Evolutionary conservation across 164 flowering plant genomes (phyloP).

Genomic region (Magnolia kwangsiensis): DNA sequence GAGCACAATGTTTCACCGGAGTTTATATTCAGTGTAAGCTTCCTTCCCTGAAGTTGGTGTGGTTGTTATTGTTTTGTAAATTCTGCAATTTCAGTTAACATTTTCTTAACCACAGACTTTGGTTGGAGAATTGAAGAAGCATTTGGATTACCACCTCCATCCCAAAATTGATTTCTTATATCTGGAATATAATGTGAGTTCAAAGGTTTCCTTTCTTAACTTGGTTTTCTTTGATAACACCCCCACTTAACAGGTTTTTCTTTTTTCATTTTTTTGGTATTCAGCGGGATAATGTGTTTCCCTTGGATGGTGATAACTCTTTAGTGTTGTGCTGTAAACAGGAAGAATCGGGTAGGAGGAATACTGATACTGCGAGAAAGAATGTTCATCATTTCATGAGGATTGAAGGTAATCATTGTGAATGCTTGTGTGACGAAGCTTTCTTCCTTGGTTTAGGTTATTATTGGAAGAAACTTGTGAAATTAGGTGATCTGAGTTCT

Average conservation of each 20-base stretch:
- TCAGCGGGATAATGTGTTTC: slow-evolving; percentile 27
- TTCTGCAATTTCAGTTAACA: neutral
- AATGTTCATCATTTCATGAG: slow-evolving; percentile 36
- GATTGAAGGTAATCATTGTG: slow-evolving; percentile 46
- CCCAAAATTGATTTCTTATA: slow-evolving; percentile 33
- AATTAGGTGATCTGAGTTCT: no score
- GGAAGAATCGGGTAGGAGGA: slow-evolving; percentile 23
- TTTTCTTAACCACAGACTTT: slow-evolving; percentile 33
- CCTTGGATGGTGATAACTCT: slow-evolving; percentile 13
- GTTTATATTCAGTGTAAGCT: slow-evolving; percentile 45
- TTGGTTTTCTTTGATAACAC: no score
- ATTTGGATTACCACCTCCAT: slow-evolving; percentile 24
- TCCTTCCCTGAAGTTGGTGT: neutral
- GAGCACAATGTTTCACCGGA: slow-evolving; percentile 51
- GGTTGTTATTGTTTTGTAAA: neutral
- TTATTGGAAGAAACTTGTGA: neutral
- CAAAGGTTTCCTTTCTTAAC: neutral
- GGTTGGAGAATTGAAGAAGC: slow-evolving; percentile 44
- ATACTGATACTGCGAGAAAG: slow-evolving; percentile 25
- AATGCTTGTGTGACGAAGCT: neutral
- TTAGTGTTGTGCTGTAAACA: slow-evolving; percentile 3
- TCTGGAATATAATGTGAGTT: slow-evolving; percentile 40
- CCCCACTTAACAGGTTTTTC: neutral
- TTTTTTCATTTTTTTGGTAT: neutral
- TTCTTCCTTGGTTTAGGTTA: neutral